Evolutionary conservation across 306 rosid species (phyloP).

Genomic region (Canavalia gladiata): DNA sequence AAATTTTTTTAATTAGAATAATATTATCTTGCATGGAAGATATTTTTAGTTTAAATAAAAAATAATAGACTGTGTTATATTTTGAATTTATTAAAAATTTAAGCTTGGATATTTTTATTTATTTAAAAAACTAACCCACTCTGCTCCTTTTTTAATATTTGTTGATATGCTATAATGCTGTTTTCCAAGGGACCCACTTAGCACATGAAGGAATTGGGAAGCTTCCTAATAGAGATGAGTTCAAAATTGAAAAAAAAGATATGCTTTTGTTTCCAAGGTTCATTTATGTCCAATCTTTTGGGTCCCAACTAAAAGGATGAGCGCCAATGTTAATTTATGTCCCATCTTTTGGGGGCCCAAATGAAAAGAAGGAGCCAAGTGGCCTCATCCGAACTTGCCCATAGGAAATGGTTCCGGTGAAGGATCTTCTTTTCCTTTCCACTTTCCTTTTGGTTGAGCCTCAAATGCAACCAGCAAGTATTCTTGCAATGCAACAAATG

Average conservation of each 20-base stretch:
- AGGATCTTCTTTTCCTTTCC: not conserved
- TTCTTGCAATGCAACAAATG: not conserved
- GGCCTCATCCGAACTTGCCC: slow-evolving; percentile 43
- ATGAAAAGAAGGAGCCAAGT: slow-evolving; percentile 2
- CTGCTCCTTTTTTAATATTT: not conserved
- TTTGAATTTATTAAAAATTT: not conserved
- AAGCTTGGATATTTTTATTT: not conserved
- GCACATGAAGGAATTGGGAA: slow-evolving; percentile 49
- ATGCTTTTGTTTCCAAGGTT: slow-evolving; percentile 27
- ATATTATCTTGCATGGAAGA: too few relatives aligned
- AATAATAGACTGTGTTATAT: too few relatives aligned
- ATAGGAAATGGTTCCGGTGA: not conserved
- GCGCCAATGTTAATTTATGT: slow-evolving; percentile 5
- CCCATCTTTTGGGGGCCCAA: slow-evolving; percentile 38
- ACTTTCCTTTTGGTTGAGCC: not conserved
- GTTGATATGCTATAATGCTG: not conserved
- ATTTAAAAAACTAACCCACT: slow-evolving; percentile 1
- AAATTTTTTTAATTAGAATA: too few relatives aligned
- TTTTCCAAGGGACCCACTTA: slow-evolving; percentile 27
- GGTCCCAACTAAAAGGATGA: slow-evolving; percentile 47
- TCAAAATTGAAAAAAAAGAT: slow-evolving; percentile 36
- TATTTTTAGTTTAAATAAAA: too few relatives aligned
- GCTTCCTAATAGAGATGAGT: slow-evolving; percentile 41
- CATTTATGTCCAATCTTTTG: slow-evolving; percentile 40
- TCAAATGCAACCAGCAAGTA: not conserved